phyloP scores from a whole-genome alignment of 257 asterid species.

The Nicotiana paniculata region DNA sequence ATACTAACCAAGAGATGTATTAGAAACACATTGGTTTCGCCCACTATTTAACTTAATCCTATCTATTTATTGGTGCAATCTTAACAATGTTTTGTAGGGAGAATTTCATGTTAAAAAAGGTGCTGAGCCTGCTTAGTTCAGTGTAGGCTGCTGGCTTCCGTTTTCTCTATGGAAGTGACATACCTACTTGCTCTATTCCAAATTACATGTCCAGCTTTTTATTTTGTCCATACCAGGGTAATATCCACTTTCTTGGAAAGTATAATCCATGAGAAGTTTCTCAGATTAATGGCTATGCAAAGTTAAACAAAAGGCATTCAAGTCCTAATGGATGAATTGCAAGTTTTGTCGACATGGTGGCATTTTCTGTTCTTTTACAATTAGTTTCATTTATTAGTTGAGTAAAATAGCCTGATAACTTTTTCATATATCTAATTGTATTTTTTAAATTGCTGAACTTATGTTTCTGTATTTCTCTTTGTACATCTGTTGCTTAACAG shows the following conservation, averaged over 20 bases:
- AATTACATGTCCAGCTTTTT: background rate
- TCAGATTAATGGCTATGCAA: background rate
- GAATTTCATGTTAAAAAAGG: background rate
- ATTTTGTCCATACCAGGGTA: background rate
- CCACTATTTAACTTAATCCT: background rate
- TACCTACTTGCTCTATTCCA: background rate
- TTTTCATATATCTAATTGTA: background rate
- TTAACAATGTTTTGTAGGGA: background rate
- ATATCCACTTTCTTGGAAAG: background rate
- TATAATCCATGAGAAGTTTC: background rate
- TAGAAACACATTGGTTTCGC: background rate
- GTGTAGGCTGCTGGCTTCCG: background rate
- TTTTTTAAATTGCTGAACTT: slow-evolving; percentile 5
- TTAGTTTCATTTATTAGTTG: background rate
- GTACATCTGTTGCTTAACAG: slow-evolving; percentile 20
- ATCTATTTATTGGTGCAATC: background rate
- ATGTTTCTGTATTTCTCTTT: background rate
- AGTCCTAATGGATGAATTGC: background rate
- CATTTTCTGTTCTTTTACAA: background rate
- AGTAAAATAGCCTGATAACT: background rate
- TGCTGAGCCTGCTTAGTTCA: background rate
- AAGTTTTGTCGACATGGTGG: background rate
- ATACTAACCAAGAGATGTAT: background rate
- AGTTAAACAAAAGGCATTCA: background rate
- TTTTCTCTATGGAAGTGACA: background rate